Evolutionary conservation across 345 rosid species (phyloP).

Genomic region (Bretschneidera sinensis): DNA sequence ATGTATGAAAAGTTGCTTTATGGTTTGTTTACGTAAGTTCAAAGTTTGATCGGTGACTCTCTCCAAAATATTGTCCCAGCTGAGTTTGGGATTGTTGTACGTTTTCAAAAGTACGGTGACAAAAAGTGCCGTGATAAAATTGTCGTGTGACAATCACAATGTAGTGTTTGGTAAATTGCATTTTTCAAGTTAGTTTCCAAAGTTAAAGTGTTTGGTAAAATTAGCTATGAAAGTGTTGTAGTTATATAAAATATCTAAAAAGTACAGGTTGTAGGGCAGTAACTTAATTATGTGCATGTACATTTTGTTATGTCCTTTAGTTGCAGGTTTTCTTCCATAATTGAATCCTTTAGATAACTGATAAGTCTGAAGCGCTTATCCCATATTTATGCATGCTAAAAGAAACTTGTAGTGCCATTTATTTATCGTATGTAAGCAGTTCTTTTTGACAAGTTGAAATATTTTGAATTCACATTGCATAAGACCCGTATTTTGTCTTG

Average conservation of each 20-base stretch:
- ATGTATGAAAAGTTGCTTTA: background rate
- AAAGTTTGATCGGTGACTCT: background rate
- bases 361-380: background rate
- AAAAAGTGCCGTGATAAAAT: background rate
- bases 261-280: background rate
- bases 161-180: too few species aligned
- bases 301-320: background rate
- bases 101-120: background rate
- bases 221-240: background rate
- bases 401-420: background rate
- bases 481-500: background rate
- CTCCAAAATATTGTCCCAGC: too few species aligned
- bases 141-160: background rate
- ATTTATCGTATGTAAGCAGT: background rate
- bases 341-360: background rate
- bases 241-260: background rate
- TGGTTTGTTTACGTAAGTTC: background rate
- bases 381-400: background rate
- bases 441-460: background rate
- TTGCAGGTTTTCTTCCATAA: slow-evolving; percentile 12
- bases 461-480: too few species aligned
- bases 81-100: slow-evolving; percentile 8
- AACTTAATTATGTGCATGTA: background rate
- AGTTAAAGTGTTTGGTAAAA: too few species aligned
- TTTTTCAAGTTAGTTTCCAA: too few species aligned